Evolutionary conservation across 805 yeast species (phyloP).

Genomic region (Ogataea allantospora): DNA sequence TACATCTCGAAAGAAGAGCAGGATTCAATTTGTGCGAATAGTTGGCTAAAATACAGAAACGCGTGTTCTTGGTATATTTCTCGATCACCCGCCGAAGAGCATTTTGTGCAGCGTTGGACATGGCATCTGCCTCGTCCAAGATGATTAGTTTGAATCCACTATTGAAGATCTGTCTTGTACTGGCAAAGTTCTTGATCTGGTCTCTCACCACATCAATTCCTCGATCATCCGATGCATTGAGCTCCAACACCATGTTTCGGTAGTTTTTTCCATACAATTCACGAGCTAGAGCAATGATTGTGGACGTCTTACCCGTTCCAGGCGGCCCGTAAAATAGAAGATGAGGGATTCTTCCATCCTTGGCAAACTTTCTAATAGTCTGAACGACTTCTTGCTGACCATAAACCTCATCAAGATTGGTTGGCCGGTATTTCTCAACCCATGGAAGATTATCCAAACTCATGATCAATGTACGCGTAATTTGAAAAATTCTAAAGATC

Average conservation of each 20-base stretch:
- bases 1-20: conserved; percentile 90
- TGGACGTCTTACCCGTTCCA: conserved; percentile 91
- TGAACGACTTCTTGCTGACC: conserved; percentile 87
- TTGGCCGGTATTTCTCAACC: conserved; percentile 97
- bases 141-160: conserved; percentile 85
- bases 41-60: conserved; percentile 93
- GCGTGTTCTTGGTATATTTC: conserved; percentile 89
- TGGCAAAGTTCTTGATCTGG: conserved; percentile 93
- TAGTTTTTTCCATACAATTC: conserved; percentile 83
- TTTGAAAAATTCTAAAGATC: conserved; percentile 1
- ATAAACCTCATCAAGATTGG: conserved; percentile 76
- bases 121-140: conserved; percentile 96
- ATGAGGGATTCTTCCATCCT: conserved; percentile 85
- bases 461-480: conserved; percentile 4
- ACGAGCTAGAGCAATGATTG: conserved; percentile 80
- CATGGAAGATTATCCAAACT: conserved; percentile 58
- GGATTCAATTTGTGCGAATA: conserved; percentile 95
- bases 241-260: conserved; percentile 86
- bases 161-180: conserved; percentile 89
- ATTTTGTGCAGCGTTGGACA: conserved; percentile 85
- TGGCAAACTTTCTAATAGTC: conserved; percentile 82
- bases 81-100: conserved; percentile 84
- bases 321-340: conserved; percentile 93
- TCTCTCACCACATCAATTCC: conserved; percentile 98
- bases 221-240: conserved; percentile 96